Conservation (phyloP, 768 basidiomycete species). For the Lactarius psammicola region DNA sequence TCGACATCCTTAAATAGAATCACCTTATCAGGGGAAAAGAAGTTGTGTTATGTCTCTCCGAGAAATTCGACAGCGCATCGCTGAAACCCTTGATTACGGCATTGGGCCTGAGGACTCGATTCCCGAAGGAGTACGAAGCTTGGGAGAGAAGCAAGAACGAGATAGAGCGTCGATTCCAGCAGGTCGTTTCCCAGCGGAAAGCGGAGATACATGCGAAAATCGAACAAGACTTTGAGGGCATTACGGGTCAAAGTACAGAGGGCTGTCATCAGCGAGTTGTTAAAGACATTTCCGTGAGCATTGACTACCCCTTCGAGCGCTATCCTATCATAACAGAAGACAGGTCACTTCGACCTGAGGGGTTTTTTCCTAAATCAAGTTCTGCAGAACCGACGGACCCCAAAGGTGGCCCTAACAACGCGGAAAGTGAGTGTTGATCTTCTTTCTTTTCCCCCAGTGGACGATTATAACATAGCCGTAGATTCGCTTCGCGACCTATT, state of each 20-base stretch:
- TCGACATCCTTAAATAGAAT: background rate
- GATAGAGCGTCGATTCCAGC: background rate
- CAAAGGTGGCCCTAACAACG: background rate
- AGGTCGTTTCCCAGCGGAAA: background rate
- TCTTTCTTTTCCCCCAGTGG: background rate
- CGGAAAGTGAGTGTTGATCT: background rate
- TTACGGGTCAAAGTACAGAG: background rate
- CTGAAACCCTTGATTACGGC: background rate
- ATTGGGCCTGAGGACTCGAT: background rate
- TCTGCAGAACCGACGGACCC: background rate
- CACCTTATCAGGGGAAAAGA: background rate
- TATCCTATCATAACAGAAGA: background rate
- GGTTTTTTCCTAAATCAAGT: background rate
- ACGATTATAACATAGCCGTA: background rate
- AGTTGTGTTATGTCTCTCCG: background rate
- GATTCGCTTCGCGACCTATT: constrained; percentile 2
- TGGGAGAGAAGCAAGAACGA: background rate
- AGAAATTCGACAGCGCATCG: background rate
- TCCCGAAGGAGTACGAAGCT: constrained; percentile 1
- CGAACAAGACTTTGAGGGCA: background rate
- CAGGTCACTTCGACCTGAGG: background rate
- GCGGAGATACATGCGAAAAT: background rate
- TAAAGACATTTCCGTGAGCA: background rate
- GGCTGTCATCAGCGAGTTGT: background rate
- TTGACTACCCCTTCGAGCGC: background rate